Percentiles rank a stretch among this genome's conserved stretches.
Conservation (phyloP, 306 rosid genomes). For the Quercus engelmannii region DNA sequence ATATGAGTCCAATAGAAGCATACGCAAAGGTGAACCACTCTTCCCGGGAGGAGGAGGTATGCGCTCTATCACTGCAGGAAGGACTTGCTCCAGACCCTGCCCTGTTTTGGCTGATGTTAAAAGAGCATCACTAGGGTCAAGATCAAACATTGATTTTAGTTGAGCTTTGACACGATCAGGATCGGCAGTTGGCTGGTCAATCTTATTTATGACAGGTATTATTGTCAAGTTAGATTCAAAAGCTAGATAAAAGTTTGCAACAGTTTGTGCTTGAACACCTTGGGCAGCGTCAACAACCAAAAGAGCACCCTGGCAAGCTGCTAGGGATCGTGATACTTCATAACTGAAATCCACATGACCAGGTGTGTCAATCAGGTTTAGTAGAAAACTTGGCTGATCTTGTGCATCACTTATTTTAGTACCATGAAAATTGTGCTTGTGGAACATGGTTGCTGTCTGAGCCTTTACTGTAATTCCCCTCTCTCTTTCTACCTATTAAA, state of each 20-base stretch:
- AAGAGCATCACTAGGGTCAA: slow-evolving; percentile 70
- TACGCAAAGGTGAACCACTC: slow-evolving; percentile 61
- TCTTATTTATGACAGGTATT: slow-evolving; percentile 81
- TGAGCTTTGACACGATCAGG: slow-evolving; percentile 86
- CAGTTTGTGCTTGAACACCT: slow-evolving; percentile 97
- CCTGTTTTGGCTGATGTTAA: slow-evolving; percentile 96
- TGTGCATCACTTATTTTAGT: slow-evolving; percentile 23
- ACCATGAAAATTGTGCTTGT: slow-evolving; percentile 37
- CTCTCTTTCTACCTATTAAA: slow-evolving; percentile 82
- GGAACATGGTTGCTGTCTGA: slow-evolving; percentile 96
- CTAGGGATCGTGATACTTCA: slow-evolving; percentile 90
- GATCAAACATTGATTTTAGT: slow-evolving; percentile 85
- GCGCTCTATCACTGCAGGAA: slow-evolving; percentile 82
- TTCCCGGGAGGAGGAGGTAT: slow-evolving; percentile 86
- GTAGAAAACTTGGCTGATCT: slow-evolving; percentile 38
- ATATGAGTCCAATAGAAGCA: slow-evolving; percentile 91
- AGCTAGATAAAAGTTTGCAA: slow-evolving; percentile 91
- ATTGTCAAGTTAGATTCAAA: slow-evolving; percentile 71
- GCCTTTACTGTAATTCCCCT: slow-evolving; percentile 96
- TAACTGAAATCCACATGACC: slow-evolving; percentile 94
- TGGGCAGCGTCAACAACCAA: slow-evolving; percentile 92
- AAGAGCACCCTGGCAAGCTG: slow-evolving; percentile 95
- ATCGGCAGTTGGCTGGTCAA: slow-evolving; percentile 94
- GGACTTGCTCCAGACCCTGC: slow-evolving; percentile 82
- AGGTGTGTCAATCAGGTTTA: slow-evolving; percentile 87